Evolutionary conservation across 805 yeast species (phyloP).

Genomic region (Naumovozyma baii): DNA sequence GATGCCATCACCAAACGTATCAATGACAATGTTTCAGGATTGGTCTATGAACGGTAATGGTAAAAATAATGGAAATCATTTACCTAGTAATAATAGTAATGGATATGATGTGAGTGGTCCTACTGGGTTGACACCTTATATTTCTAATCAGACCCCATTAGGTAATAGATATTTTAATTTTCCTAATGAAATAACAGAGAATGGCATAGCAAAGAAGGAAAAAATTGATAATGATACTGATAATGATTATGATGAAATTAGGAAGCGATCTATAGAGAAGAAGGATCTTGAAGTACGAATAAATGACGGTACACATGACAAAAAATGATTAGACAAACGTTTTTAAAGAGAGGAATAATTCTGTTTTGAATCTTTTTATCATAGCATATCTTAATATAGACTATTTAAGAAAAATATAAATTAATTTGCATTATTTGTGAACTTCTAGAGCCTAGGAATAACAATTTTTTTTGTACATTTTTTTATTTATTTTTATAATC

Average conservation of each 20-base stretch:
- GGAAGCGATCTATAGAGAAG: neutral
- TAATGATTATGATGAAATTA: neutral
- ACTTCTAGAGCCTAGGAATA: no score
- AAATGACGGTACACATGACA: neutral
- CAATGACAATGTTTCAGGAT: conserved; percentile 28
- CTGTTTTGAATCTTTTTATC: no score
- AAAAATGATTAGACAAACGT: no score
- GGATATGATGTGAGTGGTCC: conserved; percentile 14
- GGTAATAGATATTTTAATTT: conserved; percentile 23
- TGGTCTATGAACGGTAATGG: conserved; percentile 20
- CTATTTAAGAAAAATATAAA: no score
- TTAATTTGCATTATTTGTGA: no score
- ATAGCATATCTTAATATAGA: no score
- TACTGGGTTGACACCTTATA: conserved; percentile 27
- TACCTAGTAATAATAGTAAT: conserved; percentile 3
- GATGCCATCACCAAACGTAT: conserved; percentile 25
- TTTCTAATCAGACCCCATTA: conserved; percentile 22
- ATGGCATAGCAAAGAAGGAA: no score
- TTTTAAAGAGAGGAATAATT: no score
- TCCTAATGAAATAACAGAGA: conserved; percentile 13
- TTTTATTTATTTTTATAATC: no score
- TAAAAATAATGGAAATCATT: conserved; percentile 4
- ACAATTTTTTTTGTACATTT: no score
- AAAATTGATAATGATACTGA: conserved; percentile 3
- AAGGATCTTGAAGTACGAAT: neutral